A percentile compares a stretch with the other conserved stretches of the same genome.
These are phyloP conservation scores for Micromonas commoda DNA, from an alignment of 139 green algal species.

Conservation along the genomic window DNA sequence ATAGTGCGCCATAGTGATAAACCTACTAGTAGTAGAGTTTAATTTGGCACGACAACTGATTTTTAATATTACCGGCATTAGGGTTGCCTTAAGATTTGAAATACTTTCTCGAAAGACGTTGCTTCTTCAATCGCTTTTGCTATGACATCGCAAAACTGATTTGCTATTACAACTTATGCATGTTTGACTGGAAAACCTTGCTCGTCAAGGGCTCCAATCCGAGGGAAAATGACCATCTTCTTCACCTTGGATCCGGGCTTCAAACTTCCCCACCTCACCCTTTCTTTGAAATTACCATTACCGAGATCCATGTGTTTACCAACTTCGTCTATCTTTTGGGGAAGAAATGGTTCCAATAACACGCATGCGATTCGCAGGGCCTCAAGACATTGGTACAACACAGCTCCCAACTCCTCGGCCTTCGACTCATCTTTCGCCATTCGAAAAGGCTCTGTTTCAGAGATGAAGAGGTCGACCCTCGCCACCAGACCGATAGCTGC, in stretches of 20 bases:
- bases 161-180: background rate
- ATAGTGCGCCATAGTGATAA: background rate
- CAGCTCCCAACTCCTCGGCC: background rate
- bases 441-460: slow-evolving; percentile 22
- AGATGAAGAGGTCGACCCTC: slow-evolving; percentile 22
- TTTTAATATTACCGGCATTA: too few species aligned
- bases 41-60: too few species aligned
- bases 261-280: slow-evolving; percentile 12
- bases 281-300: background rate
- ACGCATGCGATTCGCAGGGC: slow-evolving; percentile 13
- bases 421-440: slow-evolving; percentile 19
- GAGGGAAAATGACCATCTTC: slow-evolving; percentile 19
- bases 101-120: background rate
- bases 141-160: background rate
- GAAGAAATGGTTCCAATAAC: slow-evolving; percentile 18
- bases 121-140: slow-evolving; percentile 9
- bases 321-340: slow-evolving; percentile 19
- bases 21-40: too few species aligned
- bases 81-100: slow-evolving; percentile 16
- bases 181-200: background rate
- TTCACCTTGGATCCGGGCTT: slow-evolving; percentile 17
- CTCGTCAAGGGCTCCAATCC: background rate
- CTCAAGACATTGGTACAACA: slow-evolving; percentile 25
- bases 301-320: background rate
- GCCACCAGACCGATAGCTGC: slow-evolving; percentile 1